Base-by-base conservation (phyloP, 73 alveolate species). In the Stentor coeruleus region DNA sequence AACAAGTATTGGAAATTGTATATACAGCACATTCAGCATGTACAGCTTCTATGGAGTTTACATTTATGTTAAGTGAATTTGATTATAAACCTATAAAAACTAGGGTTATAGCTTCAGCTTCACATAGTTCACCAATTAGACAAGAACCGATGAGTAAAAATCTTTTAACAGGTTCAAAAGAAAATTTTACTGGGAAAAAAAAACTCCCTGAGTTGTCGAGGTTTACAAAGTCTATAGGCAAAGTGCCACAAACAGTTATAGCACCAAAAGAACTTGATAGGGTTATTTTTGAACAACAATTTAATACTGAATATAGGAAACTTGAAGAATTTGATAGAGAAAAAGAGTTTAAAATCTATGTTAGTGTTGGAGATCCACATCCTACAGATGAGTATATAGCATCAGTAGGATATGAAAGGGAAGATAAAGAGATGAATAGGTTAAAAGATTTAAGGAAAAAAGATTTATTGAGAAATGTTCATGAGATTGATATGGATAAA, bases 331-430 rank as follows among this genome's bases (percentile, higher is more conserved):
- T 86, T 28, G 97, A 93, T 0, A 91, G 95, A 81, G 98, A 92
- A 83, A 95, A 95, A 82, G 99, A 95, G 81, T 91, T 95, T 81
- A 95, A 95, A 85, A 92, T 93, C 90, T 93, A 92, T 75, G 81
- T 90, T 75, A 92, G 97, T 82, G 81, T 95, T 37, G 99, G 99
- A 55, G 94, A 95, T 85, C 98, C 96, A 26, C 96, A 95, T 28
- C 91, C 93, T 74, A 84, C 93, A 30, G 91, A 86, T 42, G 72
- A 40, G 33, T 75, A 37, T 0, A 39, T 75, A 39, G 75, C 74
- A 30, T 74, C 81, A 74, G 76, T 89, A 55, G 74, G 81, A 58
- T 84, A 89, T 59, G 86, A 84, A 74, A 74, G 95, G 76, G 86
- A 80, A 39, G 82, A 85, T 28, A 88, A 89, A 35, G 82, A 84